Conservation (phyloP, 371 early-diverging fungal genomes). For the Mortierella sp. region DNA sequence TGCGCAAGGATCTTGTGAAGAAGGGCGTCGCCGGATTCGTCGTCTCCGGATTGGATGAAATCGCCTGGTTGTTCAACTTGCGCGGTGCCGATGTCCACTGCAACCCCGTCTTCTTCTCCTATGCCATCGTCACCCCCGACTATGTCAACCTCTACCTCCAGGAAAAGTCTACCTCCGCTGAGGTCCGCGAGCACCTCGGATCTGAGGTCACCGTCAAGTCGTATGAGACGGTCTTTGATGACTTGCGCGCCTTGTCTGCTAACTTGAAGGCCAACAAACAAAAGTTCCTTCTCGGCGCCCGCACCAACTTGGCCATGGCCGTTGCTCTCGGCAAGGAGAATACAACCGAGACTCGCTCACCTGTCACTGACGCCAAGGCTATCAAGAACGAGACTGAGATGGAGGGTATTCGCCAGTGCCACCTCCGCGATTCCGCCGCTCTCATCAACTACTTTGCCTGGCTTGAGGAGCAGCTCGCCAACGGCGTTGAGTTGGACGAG, state of each 20-base stretch:
- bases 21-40: slow-evolving; percentile 81
- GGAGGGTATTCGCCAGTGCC: slow-evolving; percentile 95
- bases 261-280: slow-evolving; percentile 58
- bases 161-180: slow-evolving; percentile 74
- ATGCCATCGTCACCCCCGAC: slow-evolving; percentile 83
- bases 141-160: slow-evolving; percentile 87
- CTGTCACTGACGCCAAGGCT: slow-evolving; percentile 86
- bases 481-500: slow-evolving; percentile 77
- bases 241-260: slow-evolving; percentile 64
- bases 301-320: slow-evolving; percentile 74
- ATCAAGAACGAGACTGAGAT: slow-evolving; percentile 96
- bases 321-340: slow-evolving; percentile 70
- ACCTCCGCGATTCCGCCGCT: slow-evolving; percentile 96
- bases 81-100: slow-evolving; percentile 97
- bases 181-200: slow-evolving; percentile 77
- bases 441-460: slow-evolving; percentile 94
- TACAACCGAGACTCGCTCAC: slow-evolving; percentile 73
- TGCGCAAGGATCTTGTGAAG: slow-evolving; percentile 71
- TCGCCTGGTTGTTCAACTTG: slow-evolving; percentile 98
- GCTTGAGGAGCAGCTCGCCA: slow-evolving; percentile 88
- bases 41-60: slow-evolving; percentile 92
- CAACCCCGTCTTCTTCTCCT: slow-evolving; percentile 99
- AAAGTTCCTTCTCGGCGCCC: slow-evolving; percentile 69
- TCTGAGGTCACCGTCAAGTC: slow-evolving; percentile 73
- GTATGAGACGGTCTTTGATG: slow-evolving; percentile 87